Evolutionary conservation across 2,329 filamentous ascomycete genomes (phyloP), one percentile per base, ranked within the genome.

Genomic region (Fonsecaea nubica): DNA sequence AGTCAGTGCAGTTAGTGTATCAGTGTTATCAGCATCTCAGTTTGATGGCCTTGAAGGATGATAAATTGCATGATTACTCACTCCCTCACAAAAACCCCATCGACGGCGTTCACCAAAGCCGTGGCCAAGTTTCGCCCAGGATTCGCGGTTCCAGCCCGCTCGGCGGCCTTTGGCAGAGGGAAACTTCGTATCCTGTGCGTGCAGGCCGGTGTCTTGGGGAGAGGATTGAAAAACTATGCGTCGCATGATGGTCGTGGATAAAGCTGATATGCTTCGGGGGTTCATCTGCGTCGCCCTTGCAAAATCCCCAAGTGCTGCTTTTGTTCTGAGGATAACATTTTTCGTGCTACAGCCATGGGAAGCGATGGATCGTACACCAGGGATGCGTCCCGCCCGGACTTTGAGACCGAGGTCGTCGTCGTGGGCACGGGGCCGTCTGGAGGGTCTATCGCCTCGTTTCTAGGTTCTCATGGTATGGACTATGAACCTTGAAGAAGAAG

Each of bases 341-440:
- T 25, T 50, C 3, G 36, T 18, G 3, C 52, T 18, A 13, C 25
- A 36, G 18, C 8, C 45, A 64, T 64, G 62, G 21, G 54, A 9
- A 33, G 30, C 45, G 18, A 32, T 15, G 35, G 13, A 18, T 8
- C 55, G 18, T 13, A 25, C 25, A 55, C 62, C 18, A 62, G 58
- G 33, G 35, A 38, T 8, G 3, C 52, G 69, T 78, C 7, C 82
- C 85, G 0, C 3, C 58, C 57, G 4, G 36, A 62, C 10, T 33
- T 56, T 25, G 53, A 18, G 12, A 18, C 62, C 5, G 25, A 58
- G 3, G 38, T 65, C 32, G 61, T 70, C 35, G 68, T 70, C 4
- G 68, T 85, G 18, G 81, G 84, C 15, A 77, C 82, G 36, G 85
- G 85, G 0, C 85, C 85, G 4, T 83, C 85, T 0, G 85, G 85